A percentile compares a stretch with the other conserved stretches of the same genome.
These are phyloP conservation scores for Logfia minima DNA, from an alignment of 129 eudicot species.

Conservation along the genomic window DNA sequence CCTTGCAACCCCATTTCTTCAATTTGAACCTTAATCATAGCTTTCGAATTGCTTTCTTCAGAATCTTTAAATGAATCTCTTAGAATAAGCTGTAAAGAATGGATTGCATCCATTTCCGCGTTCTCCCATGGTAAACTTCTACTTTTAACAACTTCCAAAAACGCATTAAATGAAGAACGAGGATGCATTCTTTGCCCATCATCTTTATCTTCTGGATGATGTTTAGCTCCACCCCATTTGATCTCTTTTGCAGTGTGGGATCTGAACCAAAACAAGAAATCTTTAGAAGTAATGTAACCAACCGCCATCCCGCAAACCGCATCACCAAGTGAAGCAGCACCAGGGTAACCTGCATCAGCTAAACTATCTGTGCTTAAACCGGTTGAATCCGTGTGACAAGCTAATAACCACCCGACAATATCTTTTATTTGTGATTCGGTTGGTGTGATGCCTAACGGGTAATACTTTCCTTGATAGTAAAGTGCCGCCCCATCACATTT, in stretches of 20 bases:
- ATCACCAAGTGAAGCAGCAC: constrained; percentile 73
- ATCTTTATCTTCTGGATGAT: constrained; percentile 87
- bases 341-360: constrained; percentile 92
- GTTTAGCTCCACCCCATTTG: constrained; percentile 99
- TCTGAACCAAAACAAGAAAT: constrained; percentile 91
- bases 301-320: constrained; percentile 98
- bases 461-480: constrained; percentile 67
- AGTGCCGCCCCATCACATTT: constrained; percentile 96
- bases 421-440: constrained; percentile 81
- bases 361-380: constrained; percentile 95
- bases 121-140: constrained; percentile 90
- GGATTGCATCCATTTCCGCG: constrained; percentile 96
- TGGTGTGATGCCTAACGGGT: constrained; percentile 81
- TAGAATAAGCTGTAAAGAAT: constrained; percentile 85
- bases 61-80: constrained; percentile 68
- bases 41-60: constrained; percentile 61
- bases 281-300: constrained; percentile 71
- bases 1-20: constrained; percentile 67
- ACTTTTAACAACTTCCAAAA: constrained; percentile 87
- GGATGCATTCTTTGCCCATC: constrained; percentile 95
- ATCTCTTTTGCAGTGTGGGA: constrained; percentile 90
- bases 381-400: constrained; percentile 71
- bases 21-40: constrained; percentile 47
- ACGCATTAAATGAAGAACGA: constrained; percentile 85
- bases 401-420: constrained; percentile 79